Evolutionary conservation across 2,329 filamentous ascomycete genomes (phyloP).

Genomic region (Fusarium penzigii): DNA sequence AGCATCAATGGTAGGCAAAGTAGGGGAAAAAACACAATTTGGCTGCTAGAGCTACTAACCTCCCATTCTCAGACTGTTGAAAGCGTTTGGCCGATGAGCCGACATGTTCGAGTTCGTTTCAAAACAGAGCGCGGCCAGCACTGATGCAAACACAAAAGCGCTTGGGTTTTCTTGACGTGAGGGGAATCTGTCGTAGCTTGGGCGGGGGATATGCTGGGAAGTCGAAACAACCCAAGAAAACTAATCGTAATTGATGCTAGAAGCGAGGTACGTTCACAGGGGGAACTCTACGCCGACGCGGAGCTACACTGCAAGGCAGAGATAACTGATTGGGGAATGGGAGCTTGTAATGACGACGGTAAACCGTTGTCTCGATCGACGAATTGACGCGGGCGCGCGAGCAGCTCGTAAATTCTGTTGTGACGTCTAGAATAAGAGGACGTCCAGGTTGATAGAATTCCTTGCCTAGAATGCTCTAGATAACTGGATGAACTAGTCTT

Average conservation of each 20-base stretch:
- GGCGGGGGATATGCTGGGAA: conserved; percentile 41
- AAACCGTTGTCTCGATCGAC: conserved; percentile 29
- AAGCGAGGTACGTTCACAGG: conserved; percentile 9
- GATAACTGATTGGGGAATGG: conserved; percentile 15
- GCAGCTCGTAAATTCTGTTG: conserved; percentile 24
- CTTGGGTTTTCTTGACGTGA: conserved; percentile 27
- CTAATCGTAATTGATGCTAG: conserved; percentile 20
- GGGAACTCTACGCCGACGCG: conserved; percentile 9
- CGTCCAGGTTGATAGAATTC: background rate
- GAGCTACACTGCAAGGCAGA: conserved; percentile 21
- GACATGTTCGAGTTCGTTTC: conserved; percentile 61
- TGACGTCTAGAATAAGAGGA: conserved; percentile 15
- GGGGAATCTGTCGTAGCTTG: conserved; percentile 29
- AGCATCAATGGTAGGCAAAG: conserved; percentile 9
- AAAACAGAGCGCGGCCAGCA: conserved; percentile 30
- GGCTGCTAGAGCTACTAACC: conserved; percentile 61
- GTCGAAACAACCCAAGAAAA: conserved; percentile 21
- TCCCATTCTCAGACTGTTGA: conserved; percentile 89
- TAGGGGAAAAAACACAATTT: conserved; percentile 3
- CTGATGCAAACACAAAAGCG: conserved; percentile 24
- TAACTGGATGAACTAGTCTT: conserved; percentile 21
- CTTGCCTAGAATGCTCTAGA: background rate
- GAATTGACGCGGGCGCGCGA: conserved; percentile 25
- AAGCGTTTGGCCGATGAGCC: conserved; percentile 88
- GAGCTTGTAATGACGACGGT: conserved; percentile 12